phyloP scores from a whole-genome alignment of 768 basidiomycete species.

The Panellus pusillus region DNA sequence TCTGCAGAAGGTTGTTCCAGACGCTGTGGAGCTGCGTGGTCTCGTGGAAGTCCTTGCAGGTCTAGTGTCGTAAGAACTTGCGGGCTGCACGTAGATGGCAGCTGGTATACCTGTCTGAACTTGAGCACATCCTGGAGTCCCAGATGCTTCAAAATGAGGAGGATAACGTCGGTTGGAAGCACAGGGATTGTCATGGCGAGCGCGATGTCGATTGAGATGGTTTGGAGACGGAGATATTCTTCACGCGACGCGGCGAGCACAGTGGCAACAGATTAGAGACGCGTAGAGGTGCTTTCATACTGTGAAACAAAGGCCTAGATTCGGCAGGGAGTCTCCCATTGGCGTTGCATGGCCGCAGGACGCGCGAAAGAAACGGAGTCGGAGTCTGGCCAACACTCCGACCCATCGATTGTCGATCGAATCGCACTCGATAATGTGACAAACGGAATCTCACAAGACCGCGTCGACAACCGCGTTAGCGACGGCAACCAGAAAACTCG shows the following conservation, averaged over 20 bases:
- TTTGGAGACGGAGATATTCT: not conserved
- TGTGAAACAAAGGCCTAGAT: too few species aligned
- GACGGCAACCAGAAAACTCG: too few species aligned
- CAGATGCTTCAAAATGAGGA: constrained; percentile 43
- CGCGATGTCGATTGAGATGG: not conserved
- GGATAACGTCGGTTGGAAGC: constrained; percentile 51
- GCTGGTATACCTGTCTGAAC: constrained; percentile 43
- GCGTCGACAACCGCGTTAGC: not conserved
- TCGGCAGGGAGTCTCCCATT: not conserved
- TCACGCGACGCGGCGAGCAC: too few species aligned
- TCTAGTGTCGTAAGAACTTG: constrained; percentile 33
- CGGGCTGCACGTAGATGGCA: constrained; percentile 10
- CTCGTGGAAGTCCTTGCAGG: constrained; percentile 42
- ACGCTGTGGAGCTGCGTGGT: constrained; percentile 48
- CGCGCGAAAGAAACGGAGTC: too few species aligned
- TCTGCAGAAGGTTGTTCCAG: constrained; percentile 48
- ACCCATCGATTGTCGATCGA: not conserved
- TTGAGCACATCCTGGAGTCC: constrained; percentile 41
- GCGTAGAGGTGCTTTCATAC: too few species aligned
- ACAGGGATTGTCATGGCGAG: constrained; percentile 17
- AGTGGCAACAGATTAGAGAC: not conserved
- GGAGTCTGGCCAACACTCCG: too few species aligned
- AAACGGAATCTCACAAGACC: not conserved
- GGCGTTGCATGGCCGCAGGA: too few species aligned
- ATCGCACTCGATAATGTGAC: not conserved